Base-by-base conservation (phyloP, 352 stramenopile genomes). In the Pythium graminicola region DNA sequence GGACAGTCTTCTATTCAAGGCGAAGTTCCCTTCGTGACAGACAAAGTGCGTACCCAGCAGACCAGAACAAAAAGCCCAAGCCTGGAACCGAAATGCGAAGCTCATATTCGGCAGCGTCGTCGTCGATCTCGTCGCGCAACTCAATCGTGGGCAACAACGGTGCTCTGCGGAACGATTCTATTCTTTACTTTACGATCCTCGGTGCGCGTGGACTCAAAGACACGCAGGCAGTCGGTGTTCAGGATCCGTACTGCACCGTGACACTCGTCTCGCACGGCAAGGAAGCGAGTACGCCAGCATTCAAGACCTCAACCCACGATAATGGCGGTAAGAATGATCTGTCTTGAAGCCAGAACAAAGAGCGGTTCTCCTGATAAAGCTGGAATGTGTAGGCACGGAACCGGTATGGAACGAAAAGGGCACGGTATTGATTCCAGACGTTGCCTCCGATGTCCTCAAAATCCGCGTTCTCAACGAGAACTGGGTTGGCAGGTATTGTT, bases 391-490 rank as follows among this genome's bases (percentile, higher is more conserved):
- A 86, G 76, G 76, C 17, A 73, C 57, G 16, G 49, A 83, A 19
- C 79, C 79, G 14, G 65, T 81, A 44, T 89, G 79, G 79, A 89
- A 89, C 42, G 74, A 81, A 28, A 89, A 89, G 56, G 70, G 66
- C 49, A 85, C 75, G 33, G 71, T 89, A 39, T 49, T 89, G 27
- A 76, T 89, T 52, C 57, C 76, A 31, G 74, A 89, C 42, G 78
- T 89, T 10, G 68, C 70, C 27, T 71, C 73, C 27, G 76, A 86
- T 44, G 62, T 87, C 46, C 63, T 89, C 53, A 77, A 78, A 39
- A 72, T 89, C 60, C 76, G 76, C 36, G 55, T 89, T 20, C 67
- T 83, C 47, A 89, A 89, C 57, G 77, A 89, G 44, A 89, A 89
- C 64, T 86, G 75, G 73, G 73, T 84, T 17, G 81, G 81, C 49